Percentiles rank a stretch among this genome's conserved stretches.
Conservation (phyloP, 306 rosid genomes). For the Prunus mume region DNA sequence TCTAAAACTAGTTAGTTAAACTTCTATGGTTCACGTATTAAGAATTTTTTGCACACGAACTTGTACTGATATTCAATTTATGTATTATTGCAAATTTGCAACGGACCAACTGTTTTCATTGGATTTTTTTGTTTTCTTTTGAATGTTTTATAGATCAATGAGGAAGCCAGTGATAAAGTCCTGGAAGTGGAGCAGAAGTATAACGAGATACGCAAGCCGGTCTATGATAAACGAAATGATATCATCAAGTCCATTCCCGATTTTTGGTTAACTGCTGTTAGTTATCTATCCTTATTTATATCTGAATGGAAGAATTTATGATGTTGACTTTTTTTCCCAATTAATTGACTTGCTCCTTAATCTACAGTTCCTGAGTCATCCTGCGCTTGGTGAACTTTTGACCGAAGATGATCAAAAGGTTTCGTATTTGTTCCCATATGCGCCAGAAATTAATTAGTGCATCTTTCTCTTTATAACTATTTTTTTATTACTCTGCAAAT, state of each 20-base stretch:
- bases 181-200: conserved; percentile 89
- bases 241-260: conserved; percentile 79
- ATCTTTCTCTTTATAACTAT: not conserved
- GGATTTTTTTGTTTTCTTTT: conserved; percentile 2
- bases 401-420: conserved; percentile 91
- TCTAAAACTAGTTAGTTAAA: not conserved
- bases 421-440: not conserved
- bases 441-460: not conserved
- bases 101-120: not conserved
- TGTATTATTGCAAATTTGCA: not conserved
- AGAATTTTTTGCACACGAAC: not conserved
- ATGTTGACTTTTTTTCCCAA: not conserved
- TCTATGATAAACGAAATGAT: conserved; percentile 74
- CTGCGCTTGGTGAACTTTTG: conserved; percentile 68
- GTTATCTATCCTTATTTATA: conserved; percentile 25
- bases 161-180: conserved; percentile 88
- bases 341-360: not conserved
- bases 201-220: conserved; percentile 77
- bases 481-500: not conserved
- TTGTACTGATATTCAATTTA: not conserved
- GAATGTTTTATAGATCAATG: conserved; percentile 60
- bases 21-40: not conserved
- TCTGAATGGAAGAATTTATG: not conserved
- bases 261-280: conserved; percentile 90
- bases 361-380: conserved; percentile 76